A percentile compares a stretch with the other conserved stretches of the same genome.
Evolutionary conservation across 768 basidiomycete species (phyloP).

Genomic region (Lentinus tigrinus): DNA sequence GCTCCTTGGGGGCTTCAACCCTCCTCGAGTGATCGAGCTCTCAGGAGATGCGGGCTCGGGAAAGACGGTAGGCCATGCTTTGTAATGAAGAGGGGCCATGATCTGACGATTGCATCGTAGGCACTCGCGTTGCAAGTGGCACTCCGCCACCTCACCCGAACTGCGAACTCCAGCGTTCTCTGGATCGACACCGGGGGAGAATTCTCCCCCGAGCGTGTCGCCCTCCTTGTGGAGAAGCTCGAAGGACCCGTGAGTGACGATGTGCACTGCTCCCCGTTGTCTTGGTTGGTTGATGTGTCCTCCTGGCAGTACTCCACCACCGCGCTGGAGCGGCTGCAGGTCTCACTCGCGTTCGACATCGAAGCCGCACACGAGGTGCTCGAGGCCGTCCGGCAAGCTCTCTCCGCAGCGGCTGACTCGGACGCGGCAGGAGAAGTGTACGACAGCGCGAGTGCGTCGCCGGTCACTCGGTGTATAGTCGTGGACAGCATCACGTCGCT

Average conservation of each 20-base stretch:
- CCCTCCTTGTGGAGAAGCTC: slow-evolving; percentile 10
- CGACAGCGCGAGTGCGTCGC: not conserved
- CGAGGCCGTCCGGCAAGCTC: slow-evolving; percentile 37
- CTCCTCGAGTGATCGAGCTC: slow-evolving; percentile 59
- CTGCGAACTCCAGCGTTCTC: slow-evolving; percentile 39
- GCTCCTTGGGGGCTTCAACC: slow-evolving; percentile 50
- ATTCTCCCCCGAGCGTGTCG: slow-evolving; percentile 54
- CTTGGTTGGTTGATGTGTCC: not conserved
- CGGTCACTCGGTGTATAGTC: slow-evolving; percentile 47
- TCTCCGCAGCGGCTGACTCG: slow-evolving; percentile 19
- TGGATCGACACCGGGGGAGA: slow-evolving; percentile 78
- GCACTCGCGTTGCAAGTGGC: slow-evolving; percentile 58
- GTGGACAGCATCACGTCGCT: slow-evolving; percentile 68
- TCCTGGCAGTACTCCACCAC: slow-evolving; percentile 27
- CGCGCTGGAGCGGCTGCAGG: slow-evolving; percentile 54
- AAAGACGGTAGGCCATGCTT: slow-evolving; percentile 74
- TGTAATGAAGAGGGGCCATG: too few species aligned
- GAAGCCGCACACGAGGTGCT: slow-evolving; percentile 53
- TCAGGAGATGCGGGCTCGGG: slow-evolving; percentile 65
- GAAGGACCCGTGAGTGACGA: slow-evolving; percentile 17
- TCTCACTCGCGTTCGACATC: slow-evolving; percentile 58
- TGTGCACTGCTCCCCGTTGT: slow-evolving; percentile 8
- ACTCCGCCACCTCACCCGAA: slow-evolving; percentile 47
- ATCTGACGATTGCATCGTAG: slow-evolving; percentile 35
- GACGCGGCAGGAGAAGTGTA: not conserved